Evolutionary conservation across 441 rosid genomes (phyloP).

Genomic region (Eutrema salsugineum): DNA sequence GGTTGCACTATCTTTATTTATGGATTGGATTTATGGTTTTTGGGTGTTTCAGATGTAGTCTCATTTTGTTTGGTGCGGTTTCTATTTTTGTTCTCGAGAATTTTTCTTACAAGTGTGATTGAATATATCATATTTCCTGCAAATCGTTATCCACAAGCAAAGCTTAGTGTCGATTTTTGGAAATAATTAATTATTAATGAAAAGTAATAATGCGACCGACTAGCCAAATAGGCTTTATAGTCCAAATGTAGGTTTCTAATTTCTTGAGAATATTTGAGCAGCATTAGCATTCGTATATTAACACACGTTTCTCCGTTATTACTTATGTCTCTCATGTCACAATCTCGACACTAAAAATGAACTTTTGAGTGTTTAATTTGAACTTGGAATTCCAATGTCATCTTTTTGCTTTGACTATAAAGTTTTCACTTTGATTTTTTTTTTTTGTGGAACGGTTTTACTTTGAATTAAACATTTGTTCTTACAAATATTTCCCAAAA

Average conservation of each 20-base stretch:
- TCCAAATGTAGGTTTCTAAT: constrained; percentile 23
- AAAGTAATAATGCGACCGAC: not conserved
- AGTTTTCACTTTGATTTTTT: not conserved
- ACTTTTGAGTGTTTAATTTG: constrained; percentile 27
- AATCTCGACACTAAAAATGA: constrained; percentile 10
- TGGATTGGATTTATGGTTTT: constrained; percentile 10
- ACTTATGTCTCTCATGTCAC: constrained; percentile 14
- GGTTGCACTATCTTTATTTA: not conserved
- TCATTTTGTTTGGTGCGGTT: constrained; percentile 12
- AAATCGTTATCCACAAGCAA: constrained; percentile 24
- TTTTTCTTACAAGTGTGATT: not conserved
- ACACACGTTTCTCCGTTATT: constrained; percentile 28
- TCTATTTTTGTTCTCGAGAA: constrained; percentile 5
- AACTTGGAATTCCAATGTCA: not conserved
- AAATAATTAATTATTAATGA: constrained; percentile 9
- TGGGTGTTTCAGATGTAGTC: constrained; percentile 9
- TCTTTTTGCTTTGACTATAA: constrained; percentile 25
- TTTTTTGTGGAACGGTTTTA: no score
- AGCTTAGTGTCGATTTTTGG: constrained; percentile 1
- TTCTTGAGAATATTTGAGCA: constrained; percentile 13
- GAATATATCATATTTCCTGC: constrained; percentile 3
- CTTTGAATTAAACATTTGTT: constrained; percentile 3
- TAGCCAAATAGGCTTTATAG: constrained; percentile 17
- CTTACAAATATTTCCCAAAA: constrained; percentile 8
- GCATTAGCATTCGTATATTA: constrained; percentile 3